Evolutionary conservation across 2,329 filamentous ascomycete species (phyloP).

Genomic region (Escovopsis sp.): DNA sequence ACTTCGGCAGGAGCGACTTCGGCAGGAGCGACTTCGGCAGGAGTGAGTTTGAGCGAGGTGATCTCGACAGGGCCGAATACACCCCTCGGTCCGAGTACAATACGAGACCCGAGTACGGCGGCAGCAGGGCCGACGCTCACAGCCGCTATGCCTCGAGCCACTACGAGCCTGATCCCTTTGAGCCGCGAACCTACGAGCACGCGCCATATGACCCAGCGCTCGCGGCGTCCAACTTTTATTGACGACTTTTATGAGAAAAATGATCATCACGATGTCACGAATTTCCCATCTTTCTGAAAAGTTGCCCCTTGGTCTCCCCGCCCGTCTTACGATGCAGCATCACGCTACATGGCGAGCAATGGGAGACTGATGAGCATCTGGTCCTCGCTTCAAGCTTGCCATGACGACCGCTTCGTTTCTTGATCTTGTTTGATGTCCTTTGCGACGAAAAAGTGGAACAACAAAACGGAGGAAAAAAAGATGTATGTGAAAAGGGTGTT

Average conservation of each 20-base stretch:
- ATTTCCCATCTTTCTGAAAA: slow-evolving; percentile 1
- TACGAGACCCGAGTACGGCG: too few species aligned
- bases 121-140: slow-evolving; percentile 15
- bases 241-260: slow-evolving; percentile 15
- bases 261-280: slow-evolving; percentile 12
- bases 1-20: too few species aligned
- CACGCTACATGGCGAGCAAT: slow-evolving; percentile 9
- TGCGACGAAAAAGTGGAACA: too few species aligned
- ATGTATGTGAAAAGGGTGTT: too few species aligned
- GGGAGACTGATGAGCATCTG: background rate
- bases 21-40: too few species aligned
- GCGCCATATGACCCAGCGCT: slow-evolving; percentile 16
- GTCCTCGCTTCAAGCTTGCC: too few species aligned
- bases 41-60: too few species aligned
- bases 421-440: background rate
- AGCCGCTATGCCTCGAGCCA: slow-evolving; percentile 8
- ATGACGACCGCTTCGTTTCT: too few species aligned
- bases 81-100: too few species aligned
- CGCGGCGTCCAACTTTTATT: slow-evolving; percentile 15
- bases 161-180: slow-evolving; percentile 4
- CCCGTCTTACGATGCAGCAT: slow-evolving; percentile 4
- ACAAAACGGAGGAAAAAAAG: too few species aligned
- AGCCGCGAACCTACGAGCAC: slow-evolving; percentile 5
- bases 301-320: slow-evolving; percentile 8
- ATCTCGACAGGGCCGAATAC: too few species aligned